phyloP scores from a whole-genome alignment of 768 basidiomycete species.

The Gautieria morchelliformis region DNA sequence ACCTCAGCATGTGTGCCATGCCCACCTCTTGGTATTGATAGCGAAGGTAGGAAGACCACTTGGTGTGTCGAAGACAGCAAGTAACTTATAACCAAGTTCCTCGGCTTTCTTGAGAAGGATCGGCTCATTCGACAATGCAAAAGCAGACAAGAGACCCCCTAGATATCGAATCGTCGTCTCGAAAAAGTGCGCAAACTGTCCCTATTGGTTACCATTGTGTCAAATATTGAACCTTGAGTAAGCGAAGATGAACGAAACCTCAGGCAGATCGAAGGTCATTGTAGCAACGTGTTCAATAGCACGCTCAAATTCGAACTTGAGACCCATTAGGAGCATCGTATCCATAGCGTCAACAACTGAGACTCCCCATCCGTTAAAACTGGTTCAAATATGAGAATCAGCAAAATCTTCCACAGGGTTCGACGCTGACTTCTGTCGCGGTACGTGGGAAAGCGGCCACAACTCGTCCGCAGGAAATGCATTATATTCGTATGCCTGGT shows the following conservation, averaged over 20 bases:
- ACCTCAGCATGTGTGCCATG: neutral
- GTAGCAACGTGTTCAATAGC: conserved; percentile 6
- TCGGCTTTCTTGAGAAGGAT: conserved; percentile 10
- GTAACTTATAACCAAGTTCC: conserved; percentile 6
- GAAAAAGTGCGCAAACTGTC: conserved; percentile 12
- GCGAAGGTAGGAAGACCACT: conserved; percentile 9
- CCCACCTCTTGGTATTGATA: conserved; percentile 6
- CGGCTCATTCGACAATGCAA: conserved; percentile 9
- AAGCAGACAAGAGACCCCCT: conserved; percentile 25
- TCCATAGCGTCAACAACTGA: conserved; percentile 37
- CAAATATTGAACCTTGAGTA: neutral
- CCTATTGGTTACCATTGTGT: neutral
- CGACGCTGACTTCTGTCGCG: neutral
- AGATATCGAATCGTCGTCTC: conserved; percentile 38
- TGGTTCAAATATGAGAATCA: neutral
- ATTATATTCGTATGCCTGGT: conserved; percentile 13
- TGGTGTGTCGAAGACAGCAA: conserved; percentile 8
- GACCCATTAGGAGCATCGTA: conserved; percentile 29
- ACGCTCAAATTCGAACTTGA: conserved; percentile 11
- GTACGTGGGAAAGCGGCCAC: neutral
- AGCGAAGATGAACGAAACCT: conserved; percentile 19
- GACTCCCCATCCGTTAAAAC: conserved; percentile 19
- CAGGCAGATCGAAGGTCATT: conserved; percentile 3
- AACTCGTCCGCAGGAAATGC: conserved; percentile 14
- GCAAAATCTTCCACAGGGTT: neutral